Evolutionary conservation across 2,329 filamentous ascomycete genomes (phyloP), one percentile per base, ranked within the genome.

Genomic region (Epichloe sibirici): DNA sequence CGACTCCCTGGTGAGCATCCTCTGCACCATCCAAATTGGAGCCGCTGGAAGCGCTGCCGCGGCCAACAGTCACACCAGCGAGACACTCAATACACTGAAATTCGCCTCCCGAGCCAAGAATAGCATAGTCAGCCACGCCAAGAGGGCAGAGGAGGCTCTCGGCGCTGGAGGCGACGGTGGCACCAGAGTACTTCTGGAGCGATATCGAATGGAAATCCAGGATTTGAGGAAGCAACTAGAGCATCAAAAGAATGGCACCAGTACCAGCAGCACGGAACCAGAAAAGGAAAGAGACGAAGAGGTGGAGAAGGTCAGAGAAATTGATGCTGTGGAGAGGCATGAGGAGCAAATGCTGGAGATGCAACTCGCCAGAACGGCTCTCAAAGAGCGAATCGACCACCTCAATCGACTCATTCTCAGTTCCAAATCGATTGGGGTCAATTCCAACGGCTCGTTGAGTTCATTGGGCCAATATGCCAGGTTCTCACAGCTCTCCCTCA

Each of bases 311-410:
- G 82, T 75, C 42, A 76, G 83, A 17, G 84, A 93, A 65, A 81
- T 85, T 60, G 88, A 96, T 68, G 86, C 87, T 7, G 84, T 90
- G 59, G 81, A 88, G 59, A 82, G 90, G 40, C 93, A 96, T 60
- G 90, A 96, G 65, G 93, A 97, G 71, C 93, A 98, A 68, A 91
- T 98, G 79, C 76, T 98, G 51, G 93, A 98, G 69, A 97, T 98
- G 88, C 93, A 98, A 66, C 78, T 98, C 46, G 93, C 93, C 35
- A 83, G 93, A 43, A 98, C 93, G 1, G 93, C 93, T 0, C 73
- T 98, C 51, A 98, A 97, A 67, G 93, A 98, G 72, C 85, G 93
- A 34, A 98, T 98, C 61, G 90, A 96, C 65, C 93, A 98, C 68
- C 76, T 98, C 46, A 98, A 97, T 69, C 84, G 91, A 47, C 75